Evolutionary conservation across 371 early-diverging fungal species (phyloP).

Genomic region (Mortierella sp.): DNA sequence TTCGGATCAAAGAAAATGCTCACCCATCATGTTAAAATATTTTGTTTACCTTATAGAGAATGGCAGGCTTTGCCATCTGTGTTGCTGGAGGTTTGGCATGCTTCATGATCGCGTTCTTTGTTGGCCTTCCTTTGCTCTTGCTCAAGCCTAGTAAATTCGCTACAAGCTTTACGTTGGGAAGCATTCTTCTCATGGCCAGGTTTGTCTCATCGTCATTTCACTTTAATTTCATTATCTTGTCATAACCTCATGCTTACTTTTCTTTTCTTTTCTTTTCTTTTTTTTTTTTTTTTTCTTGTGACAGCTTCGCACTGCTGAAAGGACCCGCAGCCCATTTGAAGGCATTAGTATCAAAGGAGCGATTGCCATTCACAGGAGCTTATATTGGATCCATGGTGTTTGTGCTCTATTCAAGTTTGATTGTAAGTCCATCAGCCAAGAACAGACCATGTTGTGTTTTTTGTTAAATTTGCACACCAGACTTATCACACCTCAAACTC

Average conservation of each 20-base stretch:
- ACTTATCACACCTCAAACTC: neutral
- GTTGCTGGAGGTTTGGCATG: constrained; percentile 44
- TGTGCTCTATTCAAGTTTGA: constrained; percentile 70
- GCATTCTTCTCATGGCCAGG: constrained; percentile 53
- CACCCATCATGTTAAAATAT: neutral
- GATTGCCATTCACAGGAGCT: constrained; percentile 69
- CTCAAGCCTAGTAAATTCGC: constrained; percentile 72
- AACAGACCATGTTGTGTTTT: neutral
- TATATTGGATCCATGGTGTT: constrained; percentile 74
- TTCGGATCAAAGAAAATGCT: neutral
- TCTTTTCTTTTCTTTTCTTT: neutral
- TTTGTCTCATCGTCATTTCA: constrained; percentile 17
- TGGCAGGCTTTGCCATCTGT: constrained; percentile 53
- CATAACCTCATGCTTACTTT: neutral
- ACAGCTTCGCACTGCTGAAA: constrained; percentile 72
- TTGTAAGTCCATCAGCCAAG: constrained; percentile 57
- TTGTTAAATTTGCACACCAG: neutral
- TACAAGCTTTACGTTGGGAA: constrained; percentile 66
- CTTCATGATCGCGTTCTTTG: constrained; percentile 59
- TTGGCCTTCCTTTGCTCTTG: constrained; percentile 60
- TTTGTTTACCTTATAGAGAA: constrained; percentile 23
- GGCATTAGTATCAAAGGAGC: constrained; percentile 70
- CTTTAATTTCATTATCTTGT: neutral
- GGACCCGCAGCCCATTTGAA: constrained; percentile 73
- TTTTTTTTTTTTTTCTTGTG: neutral